A percentile compares a stretch with the other conserved stretches of the same genome.
Conservation (phyloP, 2,329 filamentous ascomycete genomes). For the Fusarium scirpi region DNA sequence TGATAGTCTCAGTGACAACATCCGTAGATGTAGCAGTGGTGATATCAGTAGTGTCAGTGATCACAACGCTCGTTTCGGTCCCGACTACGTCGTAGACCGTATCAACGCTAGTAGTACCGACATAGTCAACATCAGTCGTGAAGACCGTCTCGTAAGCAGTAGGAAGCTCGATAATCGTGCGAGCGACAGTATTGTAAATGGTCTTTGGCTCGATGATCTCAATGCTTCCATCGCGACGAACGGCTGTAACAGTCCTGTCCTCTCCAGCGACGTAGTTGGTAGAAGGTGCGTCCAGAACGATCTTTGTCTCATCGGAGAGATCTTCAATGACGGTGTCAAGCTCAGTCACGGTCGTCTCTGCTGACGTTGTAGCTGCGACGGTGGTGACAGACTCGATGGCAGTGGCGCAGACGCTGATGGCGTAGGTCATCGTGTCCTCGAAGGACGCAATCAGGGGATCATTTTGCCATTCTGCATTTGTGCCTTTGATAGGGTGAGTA, state of each 20-base stretch:
- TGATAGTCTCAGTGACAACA: neutral
- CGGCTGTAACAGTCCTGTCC: constrained; percentile 11
- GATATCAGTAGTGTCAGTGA: constrained; percentile 9
- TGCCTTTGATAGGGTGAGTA: constrained; percentile 1
- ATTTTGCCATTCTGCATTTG: constrained; percentile 14
- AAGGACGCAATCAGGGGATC: constrained; percentile 20
- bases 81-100: neutral
- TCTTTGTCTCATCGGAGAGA: constrained; percentile 1
- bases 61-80: neutral
- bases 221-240: constrained; percentile 1
- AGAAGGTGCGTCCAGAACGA: neutral
- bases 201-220: constrained; percentile 9
- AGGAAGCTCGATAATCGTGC: neutral
- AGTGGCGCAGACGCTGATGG: constrained; percentile 10
- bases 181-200: constrained; percentile 8
- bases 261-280: constrained; percentile 9
- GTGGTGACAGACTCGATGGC: constrained; percentile 25
- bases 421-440: neutral
- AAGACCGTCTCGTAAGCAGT: constrained; percentile 13
- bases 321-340: neutral
- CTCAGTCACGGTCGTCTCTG: neutral
- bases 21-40: constrained; percentile 18
- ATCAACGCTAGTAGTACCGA: constrained; percentile 8
- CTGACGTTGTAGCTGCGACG: neutral
- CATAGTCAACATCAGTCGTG: constrained; percentile 12